Conservation (phyloP, 768 basidiomycete species). For the Tulasnella sp. region DNA sequence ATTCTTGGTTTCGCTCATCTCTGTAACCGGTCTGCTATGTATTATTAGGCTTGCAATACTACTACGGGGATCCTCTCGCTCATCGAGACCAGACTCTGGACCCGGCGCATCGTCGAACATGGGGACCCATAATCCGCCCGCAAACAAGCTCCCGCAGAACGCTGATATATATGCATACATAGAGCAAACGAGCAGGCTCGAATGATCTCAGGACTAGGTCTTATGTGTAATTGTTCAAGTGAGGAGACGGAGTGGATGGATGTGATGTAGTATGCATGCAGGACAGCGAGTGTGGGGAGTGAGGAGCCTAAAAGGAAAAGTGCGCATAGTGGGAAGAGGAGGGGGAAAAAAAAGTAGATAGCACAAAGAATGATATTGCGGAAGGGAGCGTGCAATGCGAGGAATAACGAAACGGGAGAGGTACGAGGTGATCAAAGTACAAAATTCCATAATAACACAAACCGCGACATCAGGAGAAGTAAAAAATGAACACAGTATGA, state of each 20-base stretch:
- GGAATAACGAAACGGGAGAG: background rate
- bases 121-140: background rate
- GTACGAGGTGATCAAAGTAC: background rate
- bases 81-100: too few relatives aligned
- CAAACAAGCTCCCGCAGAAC: background rate
- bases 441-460: background rate
- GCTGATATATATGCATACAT: background rate
- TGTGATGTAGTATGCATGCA: background rate
- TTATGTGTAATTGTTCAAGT: background rate
- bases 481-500: background rate
- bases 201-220: background rate
- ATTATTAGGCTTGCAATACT: background rate
- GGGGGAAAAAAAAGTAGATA: background rate
- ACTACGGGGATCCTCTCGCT: too few relatives aligned
- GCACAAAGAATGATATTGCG: background rate
- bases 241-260: background rate
- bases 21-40: background rate
- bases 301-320: background rate
- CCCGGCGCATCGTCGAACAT: too few relatives aligned
- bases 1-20: background rate
- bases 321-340: background rate
- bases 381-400: background rate
- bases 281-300: background rate
- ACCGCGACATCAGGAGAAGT: background rate
- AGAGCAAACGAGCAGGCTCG: background rate